Evolutionary conservation across 306 rosid species (phyloP).

Genomic region (Mucuna pruriens): DNA sequence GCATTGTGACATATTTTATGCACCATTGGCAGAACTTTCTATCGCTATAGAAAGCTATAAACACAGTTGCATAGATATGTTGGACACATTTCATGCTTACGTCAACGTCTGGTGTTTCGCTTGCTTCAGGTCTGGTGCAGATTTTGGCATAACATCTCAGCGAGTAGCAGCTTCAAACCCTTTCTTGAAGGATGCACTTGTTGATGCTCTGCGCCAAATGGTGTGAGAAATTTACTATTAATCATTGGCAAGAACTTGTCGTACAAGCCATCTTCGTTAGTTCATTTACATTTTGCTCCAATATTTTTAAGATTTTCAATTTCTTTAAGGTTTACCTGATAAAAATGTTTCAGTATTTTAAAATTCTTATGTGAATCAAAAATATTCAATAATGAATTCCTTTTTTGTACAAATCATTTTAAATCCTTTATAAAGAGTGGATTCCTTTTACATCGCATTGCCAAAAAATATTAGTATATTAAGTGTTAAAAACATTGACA

Average conservation of each 20-base stretch:
- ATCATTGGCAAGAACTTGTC: conserved; percentile 24
- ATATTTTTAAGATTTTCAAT: neutral
- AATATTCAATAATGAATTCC: neutral
- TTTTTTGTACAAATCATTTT: neutral
- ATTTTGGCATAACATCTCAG: conserved; percentile 81
- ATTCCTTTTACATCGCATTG: neutral
- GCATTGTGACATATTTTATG: conserved; percentile 20
- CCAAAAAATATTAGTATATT: conserved; percentile 19
- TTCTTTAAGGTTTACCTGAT: neutral
- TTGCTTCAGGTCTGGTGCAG: conserved; percentile 84
- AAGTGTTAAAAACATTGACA: neutral
- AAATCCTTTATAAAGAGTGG: neutral
- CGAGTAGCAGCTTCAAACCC: conserved; percentile 94
- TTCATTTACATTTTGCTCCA: conserved; percentile 20
- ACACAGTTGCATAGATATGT: conserved; percentile 27
- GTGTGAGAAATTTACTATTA: conserved; percentile 52
- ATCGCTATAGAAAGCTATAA: conserved; percentile 22
- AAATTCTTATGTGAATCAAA: neutral
- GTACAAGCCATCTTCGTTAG: neutral
- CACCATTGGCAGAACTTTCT: conserved; percentile 25
- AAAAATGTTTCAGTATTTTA: neutral
- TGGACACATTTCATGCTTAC: neutral
- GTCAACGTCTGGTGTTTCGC: conserved; percentile 37
- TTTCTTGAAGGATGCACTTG: conserved; percentile 72
- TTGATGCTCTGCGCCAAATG: conserved; percentile 57